Evolutionary conservation across 768 basidiomycete species (phyloP), one percentile per base, ranked within the genome.

Genomic region (Trametes sanguinea): DNA sequence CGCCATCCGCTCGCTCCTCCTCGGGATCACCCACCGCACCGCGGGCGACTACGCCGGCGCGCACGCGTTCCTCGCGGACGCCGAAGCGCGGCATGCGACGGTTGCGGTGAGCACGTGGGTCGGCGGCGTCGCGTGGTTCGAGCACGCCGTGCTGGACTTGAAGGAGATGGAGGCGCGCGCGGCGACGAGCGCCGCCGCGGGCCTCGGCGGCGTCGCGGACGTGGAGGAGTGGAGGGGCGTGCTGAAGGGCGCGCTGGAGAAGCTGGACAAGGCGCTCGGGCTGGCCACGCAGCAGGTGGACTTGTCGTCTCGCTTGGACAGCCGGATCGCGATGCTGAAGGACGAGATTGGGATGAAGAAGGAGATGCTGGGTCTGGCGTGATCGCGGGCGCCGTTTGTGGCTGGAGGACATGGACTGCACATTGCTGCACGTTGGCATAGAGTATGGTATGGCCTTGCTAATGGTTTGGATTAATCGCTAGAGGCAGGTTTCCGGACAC

Each of bases 271-370:
- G 60, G 85, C 86, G 46, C 71, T 84, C 53, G 68, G 72, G 13
- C 13, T 78, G 40, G 78, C 85, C 44, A 78, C 81, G 22, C 84
- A 79, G 68, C 71, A 80, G 61, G 78, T 84, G 11, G 90, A 92
- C 73, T 61, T 92, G 68, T 82, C 82, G 45, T 85, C 85, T 59
- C 76, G 89, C 70, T 70, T 92, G 60, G 90, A 91, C 60, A 87
- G 83, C 71, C 74, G 90, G 71, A 80, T 90, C 51, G 76, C 80
- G 57, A 85, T 92, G 86, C 71, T 90, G 57, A 78, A 78, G 64
- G 86, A 89, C 69, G 88, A 92, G 82, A 86, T 92, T 66, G 76
- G 69, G 69, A 68, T 75, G 65, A 91, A 90, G 80, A 79, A 77
- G 70, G 81, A 80, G 68, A 79, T 81, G 76, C 52, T 68, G 32